A percentile compares a stretch with the other conserved stretches of the same genome.
These are phyloP conservation scores for Margaritispora aquatica DNA, from an alignment of 495 filamentous ascomycete genomes.

Conservation along the genomic window DNA sequence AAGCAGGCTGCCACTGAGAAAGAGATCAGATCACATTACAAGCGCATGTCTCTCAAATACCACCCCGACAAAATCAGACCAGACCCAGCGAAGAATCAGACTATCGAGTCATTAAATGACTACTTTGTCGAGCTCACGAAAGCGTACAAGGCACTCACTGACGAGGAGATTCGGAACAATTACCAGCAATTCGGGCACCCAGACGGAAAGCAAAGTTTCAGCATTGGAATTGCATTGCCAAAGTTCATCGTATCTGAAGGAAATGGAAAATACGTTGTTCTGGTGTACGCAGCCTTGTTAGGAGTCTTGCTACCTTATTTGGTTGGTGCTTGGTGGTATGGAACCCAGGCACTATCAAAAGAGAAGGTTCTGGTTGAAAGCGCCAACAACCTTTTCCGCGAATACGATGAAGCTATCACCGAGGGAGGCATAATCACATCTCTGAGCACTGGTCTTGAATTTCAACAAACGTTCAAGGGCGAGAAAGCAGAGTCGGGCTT, in stretches of 20 bases:
- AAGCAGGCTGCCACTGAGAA: constrained; percentile 73
- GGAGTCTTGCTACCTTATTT: constrained; percentile 88
- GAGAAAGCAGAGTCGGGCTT: constrained; percentile 68
- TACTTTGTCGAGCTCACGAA: constrained; percentile 92
- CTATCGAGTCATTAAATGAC: constrained; percentile 74
- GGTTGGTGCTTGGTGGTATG: constrained; percentile 98
- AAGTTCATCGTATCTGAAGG: constrained; percentile 89
- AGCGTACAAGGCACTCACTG: constrained; percentile 94
- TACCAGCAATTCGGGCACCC: constrained; percentile 93
- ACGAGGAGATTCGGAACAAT: constrained; percentile 95
- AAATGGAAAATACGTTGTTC: constrained; percentile 89
- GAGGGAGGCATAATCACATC: constrained; percentile 74
- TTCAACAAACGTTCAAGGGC: constrained; percentile 57
- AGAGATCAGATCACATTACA: constrained; percentile 84
- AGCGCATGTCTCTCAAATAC: constrained; percentile 73
- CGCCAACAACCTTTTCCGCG: constrained; percentile 87
- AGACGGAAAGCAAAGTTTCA: constrained; percentile 95
- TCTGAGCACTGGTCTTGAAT: constrained; percentile 79
- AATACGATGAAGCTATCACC: constrained; percentile 77
- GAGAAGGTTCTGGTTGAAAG: constrained; percentile 87
- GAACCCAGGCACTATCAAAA: constrained; percentile 83
- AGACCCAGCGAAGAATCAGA: constrained; percentile 82
- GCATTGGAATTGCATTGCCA: constrained; percentile 94
- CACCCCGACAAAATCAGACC: constrained; percentile 90
- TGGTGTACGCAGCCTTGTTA: constrained; percentile 80